Percentiles rank a stretch among this genome's conserved stretches.
These are phyloP conservation scores for Emericellopsis atlantica DNA, from an alignment of 2,329 filamentous ascomycete species.

Conservation along the genomic window DNA sequence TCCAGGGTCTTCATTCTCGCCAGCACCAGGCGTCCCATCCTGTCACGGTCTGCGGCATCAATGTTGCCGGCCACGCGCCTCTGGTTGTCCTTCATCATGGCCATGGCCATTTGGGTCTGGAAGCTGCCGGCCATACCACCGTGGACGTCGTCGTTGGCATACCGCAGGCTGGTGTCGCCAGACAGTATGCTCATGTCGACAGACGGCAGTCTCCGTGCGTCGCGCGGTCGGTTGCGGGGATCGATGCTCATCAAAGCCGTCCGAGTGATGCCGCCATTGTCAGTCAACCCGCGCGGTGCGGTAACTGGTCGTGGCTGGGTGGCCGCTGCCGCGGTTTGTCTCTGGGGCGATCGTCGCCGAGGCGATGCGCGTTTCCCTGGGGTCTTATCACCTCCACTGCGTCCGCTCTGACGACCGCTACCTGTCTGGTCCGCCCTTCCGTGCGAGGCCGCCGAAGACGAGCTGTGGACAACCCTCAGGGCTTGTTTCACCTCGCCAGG, in stretches of 20 bases:
- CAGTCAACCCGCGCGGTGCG: conserved; percentile 23
- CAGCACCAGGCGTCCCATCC: conserved; percentile 70
- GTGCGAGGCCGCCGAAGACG: conserved; percentile 28
- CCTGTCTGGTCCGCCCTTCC: conserved; percentile 17
- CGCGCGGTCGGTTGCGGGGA: conserved; percentile 24
- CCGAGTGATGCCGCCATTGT: conserved; percentile 18
- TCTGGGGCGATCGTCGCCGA: conserved; percentile 30
- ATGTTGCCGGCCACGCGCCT: conserved; percentile 29
- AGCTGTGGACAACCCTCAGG: conserved; percentile 12
- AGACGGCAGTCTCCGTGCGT: conserved; percentile 39
- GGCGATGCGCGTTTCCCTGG: conserved; percentile 7
- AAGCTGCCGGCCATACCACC: conserved; percentile 62
- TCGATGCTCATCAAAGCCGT: conserved; percentile 39
- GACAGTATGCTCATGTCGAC: conserved; percentile 64
- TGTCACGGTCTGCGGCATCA: conserved; percentile 39
- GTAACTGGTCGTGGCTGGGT: conserved; percentile 44
- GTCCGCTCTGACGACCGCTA: conserved; percentile 11
- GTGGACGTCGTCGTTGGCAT: conserved; percentile 41
- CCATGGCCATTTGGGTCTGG: conserved; percentile 68
- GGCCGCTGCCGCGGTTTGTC: conserved; percentile 26
- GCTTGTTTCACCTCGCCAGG: conserved; percentile 36
- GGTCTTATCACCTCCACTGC: conserved; percentile 9
- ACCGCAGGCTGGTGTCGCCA: conserved; percentile 48
- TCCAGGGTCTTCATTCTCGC: conserved; percentile 89
- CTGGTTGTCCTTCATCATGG: conserved; percentile 44